A percentile compares a stretch with the other conserved stretches of the same genome.
Evolutionary conservation across 1,139 yeast species (phyloP).

Genomic region (Kodamaea sp.): DNA sequence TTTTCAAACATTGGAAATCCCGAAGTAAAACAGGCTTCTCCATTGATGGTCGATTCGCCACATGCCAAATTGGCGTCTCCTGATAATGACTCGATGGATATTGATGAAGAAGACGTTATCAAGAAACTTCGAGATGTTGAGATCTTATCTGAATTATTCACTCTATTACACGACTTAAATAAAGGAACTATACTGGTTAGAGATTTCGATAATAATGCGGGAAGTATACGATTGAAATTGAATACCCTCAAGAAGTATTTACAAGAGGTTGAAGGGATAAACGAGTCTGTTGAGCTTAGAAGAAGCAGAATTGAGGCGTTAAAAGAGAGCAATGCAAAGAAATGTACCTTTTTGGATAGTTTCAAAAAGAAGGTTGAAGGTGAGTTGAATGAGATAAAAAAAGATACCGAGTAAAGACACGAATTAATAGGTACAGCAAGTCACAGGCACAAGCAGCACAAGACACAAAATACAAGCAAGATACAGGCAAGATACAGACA

Average conservation of each 20-base stretch:
- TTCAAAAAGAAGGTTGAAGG: constrained; percentile 16
- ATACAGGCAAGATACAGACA: neutral
- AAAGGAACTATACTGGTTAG: constrained; percentile 37
- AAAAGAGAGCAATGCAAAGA: constrained; percentile 23
- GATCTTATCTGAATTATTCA: constrained; percentile 39
- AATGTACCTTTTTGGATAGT: constrained; percentile 22
- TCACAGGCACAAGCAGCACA: neutral
- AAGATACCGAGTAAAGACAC: too few relatives aligned
- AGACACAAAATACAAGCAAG: neutral
- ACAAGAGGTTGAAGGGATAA: constrained; percentile 38
- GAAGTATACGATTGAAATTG: constrained; percentile 38
- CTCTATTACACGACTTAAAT: constrained; percentile 33
- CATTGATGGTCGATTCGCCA: neutral
- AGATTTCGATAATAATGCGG: constrained; percentile 45
- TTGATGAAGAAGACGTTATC: constrained; percentile 19
- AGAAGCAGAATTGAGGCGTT: constrained; percentile 25
- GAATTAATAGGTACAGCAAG: neutral
- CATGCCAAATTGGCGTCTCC: neutral
- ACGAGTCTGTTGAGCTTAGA: constrained; percentile 33
- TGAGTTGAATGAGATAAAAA: constrained; percentile 3
- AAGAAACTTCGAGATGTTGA: constrained; percentile 29
- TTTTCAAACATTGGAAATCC: too few relatives aligned
- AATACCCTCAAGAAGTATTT: constrained; percentile 29
- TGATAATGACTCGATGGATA: constrained; percentile 2
- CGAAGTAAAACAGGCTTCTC: too few relatives aligned